A percentile compares a stretch with the other conserved stretches of the same genome.
Evolutionary conservation across 495 filamentous ascomycete species (phyloP).

Genomic region (Tuber calosporum): DNA sequence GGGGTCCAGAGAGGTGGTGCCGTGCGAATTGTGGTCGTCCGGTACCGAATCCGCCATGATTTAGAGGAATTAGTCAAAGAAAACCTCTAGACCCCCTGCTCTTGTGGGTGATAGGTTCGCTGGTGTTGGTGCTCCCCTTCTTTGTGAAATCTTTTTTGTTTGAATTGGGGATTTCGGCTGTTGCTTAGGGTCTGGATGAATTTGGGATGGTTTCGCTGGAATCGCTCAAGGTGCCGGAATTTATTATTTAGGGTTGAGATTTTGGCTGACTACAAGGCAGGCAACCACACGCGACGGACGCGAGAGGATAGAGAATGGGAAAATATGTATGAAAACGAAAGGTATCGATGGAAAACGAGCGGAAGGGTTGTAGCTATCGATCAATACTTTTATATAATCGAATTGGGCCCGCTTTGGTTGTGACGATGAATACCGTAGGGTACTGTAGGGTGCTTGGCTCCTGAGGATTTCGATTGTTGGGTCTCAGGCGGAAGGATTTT

Average conservation of each 20-base stretch:
- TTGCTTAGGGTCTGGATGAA: slow-evolving; percentile 13
- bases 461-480: slow-evolving; percentile 7
- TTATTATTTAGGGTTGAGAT: slow-evolving; percentile 16
- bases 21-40: slow-evolving; percentile 35
- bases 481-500: background rate
- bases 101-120: slow-evolving; percentile 14
- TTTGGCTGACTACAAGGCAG: slow-evolving; percentile 26
- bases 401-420: background rate
- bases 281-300: slow-evolving; percentile 33
- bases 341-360: slow-evolving; percentile 25
- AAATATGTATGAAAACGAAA: slow-evolving; percentile 31
- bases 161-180: slow-evolving; percentile 16
- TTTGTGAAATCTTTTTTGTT: slow-evolving; percentile 4
- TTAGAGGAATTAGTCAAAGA: slow-evolving; percentile 18
- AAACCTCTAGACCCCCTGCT: slow-evolving; percentile 4
- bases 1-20: slow-evolving; percentile 30
- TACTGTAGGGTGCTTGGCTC: background rate
- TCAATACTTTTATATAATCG: slow-evolving; percentile 28
- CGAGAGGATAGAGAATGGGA: slow-evolving; percentile 21
- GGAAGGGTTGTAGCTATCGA: slow-evolving; percentile 19
- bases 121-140: slow-evolving; percentile 10
- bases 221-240: slow-evolving; percentile 1
- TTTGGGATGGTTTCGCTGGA: slow-evolving; percentile 19
- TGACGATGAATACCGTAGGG: background rate
- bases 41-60: slow-evolving; percentile 38